Percentiles rank a stretch among this genome's conserved stretches.
Evolutionary conservation across 352 stramenopile species (phyloP).

Genomic region (Phytopythium helicoides): DNA sequence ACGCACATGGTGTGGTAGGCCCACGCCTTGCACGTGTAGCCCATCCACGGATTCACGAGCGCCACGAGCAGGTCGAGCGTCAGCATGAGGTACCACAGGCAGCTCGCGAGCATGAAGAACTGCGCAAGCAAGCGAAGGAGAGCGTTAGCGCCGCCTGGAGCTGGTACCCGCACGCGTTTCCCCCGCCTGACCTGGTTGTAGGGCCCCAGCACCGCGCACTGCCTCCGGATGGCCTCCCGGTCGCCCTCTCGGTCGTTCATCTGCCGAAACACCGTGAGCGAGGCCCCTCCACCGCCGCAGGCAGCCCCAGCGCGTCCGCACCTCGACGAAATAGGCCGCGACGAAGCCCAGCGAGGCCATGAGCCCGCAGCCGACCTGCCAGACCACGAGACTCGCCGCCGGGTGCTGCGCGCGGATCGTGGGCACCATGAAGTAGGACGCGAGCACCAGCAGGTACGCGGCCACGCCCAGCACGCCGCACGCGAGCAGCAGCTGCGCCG

Average conservation of each 20-base stretch:
- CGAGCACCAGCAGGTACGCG: slow-evolving; percentile 61
- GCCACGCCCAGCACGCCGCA: slow-evolving; percentile 55
- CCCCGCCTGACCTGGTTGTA: slow-evolving; percentile 70
- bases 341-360: slow-evolving; percentile 62
- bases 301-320: slow-evolving; percentile 15
- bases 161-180: too few species aligned
- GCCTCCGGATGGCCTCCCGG: slow-evolving; percentile 13
- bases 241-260: slow-evolving; percentile 7
- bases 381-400: slow-evolving; percentile 71
- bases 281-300: too few species aligned
- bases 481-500: slow-evolving; percentile 52
- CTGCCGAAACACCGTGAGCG: too few species aligned
- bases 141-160: not conserved
- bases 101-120: slow-evolving; percentile 74
- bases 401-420: slow-evolving; percentile 82
- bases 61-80: slow-evolving; percentile 79
- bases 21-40: slow-evolving; percentile 84
- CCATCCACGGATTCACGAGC: slow-evolving; percentile 87
- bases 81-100: slow-evolving; percentile 84
- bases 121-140: slow-evolving; percentile 8
- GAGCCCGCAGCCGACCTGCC: slow-evolving; percentile 67
- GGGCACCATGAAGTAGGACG: slow-evolving; percentile 69
- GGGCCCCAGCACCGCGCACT: slow-evolving; percentile 55
- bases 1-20: slow-evolving; percentile 79
- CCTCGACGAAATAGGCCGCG: slow-evolving; percentile 45